These are phyloP conservation scores for Aspergillus oerlinghausenensis DNA, from an alignment of 2,329 filamentous ascomycete genomes.

Conservation along the genomic window DNA sequence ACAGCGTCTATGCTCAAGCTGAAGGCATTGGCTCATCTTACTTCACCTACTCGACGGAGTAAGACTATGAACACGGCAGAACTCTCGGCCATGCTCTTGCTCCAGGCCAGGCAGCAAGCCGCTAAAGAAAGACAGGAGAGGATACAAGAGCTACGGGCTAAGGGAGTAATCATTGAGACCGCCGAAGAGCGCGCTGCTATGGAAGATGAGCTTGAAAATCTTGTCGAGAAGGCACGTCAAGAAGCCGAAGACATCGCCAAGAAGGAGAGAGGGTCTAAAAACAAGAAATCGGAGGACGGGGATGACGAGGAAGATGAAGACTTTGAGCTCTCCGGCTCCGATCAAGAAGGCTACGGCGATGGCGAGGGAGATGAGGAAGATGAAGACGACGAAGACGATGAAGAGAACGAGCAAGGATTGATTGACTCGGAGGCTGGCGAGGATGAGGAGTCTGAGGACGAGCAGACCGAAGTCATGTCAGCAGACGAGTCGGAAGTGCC, in stretches of 20 bases:
- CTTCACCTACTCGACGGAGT: constrained; percentile 52
- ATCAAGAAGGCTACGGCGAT: constrained; percentile 18
- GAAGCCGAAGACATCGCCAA: constrained; percentile 77
- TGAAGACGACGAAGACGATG: constrained; percentile 15
- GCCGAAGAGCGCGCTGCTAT: constrained; percentile 81
- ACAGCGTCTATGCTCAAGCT: constrained; percentile 58
- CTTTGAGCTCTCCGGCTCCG: constrained; percentile 5
- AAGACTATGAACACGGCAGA: constrained; percentile 63
- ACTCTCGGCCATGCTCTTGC: constrained; percentile 63
- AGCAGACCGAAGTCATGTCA: constrained; percentile 24
- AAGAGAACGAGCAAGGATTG: constrained; percentile 14
- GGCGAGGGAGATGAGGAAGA: constrained; percentile 14
- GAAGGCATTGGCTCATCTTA: constrained; percentile 69
- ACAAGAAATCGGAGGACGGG: constrained; percentile 48
- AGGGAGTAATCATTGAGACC: constrained; percentile 77
- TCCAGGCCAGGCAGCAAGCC: constrained; percentile 75
- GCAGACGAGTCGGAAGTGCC: constrained; percentile 45
- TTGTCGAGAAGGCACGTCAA: constrained; percentile 76
- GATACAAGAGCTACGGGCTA: constrained; percentile 69
- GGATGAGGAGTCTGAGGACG: constrained; percentile 37
- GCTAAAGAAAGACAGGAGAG: constrained; percentile 70
- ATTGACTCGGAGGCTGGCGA: constrained; percentile 37
- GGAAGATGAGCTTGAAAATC: constrained; percentile 77
- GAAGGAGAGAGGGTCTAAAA: constrained; percentile 67
- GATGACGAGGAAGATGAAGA: constrained; percentile 37